Conservation (phyloP, 768 basidiomycete genomes). For the Suillus clintonianus region DNA sequence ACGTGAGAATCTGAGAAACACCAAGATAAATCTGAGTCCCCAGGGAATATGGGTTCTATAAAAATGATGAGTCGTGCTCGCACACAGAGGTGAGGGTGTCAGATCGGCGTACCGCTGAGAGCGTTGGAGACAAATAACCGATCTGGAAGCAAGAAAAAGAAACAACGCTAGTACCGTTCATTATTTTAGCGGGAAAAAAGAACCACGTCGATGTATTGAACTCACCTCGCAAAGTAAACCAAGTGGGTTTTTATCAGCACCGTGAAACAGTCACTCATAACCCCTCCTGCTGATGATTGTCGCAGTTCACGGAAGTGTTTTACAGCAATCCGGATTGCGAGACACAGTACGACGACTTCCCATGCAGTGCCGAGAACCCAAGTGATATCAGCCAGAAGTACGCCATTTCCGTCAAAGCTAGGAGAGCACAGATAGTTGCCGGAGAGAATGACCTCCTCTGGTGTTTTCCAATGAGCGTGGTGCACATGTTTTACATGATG, state of each 20-base stretch:
- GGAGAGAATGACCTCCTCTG: neutral
- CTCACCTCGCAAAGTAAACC: neutral
- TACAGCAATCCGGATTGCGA: neutral
- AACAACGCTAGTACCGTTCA: neutral
- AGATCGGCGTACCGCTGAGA: neutral
- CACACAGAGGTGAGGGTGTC: neutral
- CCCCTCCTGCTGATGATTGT: neutral
- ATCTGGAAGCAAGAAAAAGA: neutral
- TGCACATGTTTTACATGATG: neutral
- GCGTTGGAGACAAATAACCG: neutral
- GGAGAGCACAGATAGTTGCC: neutral
- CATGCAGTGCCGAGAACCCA: neutral
- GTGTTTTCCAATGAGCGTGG: neutral
- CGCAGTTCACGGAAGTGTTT: neutral
- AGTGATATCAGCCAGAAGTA: neutral
- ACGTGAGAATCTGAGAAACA: neutral
- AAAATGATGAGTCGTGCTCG: neutral
- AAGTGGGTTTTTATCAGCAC: neutral
- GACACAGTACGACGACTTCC: neutral
- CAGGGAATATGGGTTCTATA: neutral
- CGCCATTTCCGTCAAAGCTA: neutral
- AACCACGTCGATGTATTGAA: neutral
- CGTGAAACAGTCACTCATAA: neutral
- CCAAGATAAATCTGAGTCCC: neutral
- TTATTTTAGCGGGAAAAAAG: neutral